A percentile compares a stretch with the other conserved stretches of the same genome.
These are phyloP conservation scores for Funneliformis mosseae DNA, from an alignment of 192 early-diverging fungal species.

Conservation along the genomic window DNA sequence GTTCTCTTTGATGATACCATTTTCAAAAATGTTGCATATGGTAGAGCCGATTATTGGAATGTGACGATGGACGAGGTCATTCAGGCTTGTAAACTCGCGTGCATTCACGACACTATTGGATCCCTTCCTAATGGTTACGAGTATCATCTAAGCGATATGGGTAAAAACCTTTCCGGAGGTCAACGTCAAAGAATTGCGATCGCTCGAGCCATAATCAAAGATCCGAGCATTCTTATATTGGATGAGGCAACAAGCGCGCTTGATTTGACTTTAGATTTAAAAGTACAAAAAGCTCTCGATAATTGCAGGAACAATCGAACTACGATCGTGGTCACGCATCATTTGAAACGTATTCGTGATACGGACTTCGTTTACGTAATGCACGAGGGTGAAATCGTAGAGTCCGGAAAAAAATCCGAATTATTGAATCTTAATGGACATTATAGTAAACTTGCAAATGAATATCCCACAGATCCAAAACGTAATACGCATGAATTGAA, in stretches of 20 bases:
- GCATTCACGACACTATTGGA: constrained; percentile 68
- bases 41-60: constrained; percentile 49
- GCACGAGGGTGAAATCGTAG: constrained; percentile 45
- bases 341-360: constrained; percentile 54
- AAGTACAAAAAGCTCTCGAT: constrained; percentile 43
- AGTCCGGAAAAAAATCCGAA: constrained; percentile 34
- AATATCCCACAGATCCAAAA: background rate
- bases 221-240: constrained; percentile 62
- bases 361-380: constrained; percentile 53
- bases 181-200: constrained; percentile 77
- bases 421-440: constrained; percentile 27
- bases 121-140: constrained; percentile 57
- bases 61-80: constrained; percentile 63
- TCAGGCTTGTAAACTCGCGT: constrained; percentile 59
- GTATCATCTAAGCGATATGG: constrained; percentile 72
- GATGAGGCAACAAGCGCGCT: constrained; percentile 44
- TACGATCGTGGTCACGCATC: constrained; percentile 63
- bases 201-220: constrained; percentile 67
- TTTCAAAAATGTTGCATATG: constrained; percentile 78
- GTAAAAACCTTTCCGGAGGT: constrained; percentile 76
- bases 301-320: constrained; percentile 44
- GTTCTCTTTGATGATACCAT: constrained; percentile 84
- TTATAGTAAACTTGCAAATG: constrained; percentile 3
- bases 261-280: constrained; percentile 35
- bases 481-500: constrained; percentile 7